phyloP scores from a whole-genome alignment of 345 rosid species.

The Citrus hindsii region DNA sequence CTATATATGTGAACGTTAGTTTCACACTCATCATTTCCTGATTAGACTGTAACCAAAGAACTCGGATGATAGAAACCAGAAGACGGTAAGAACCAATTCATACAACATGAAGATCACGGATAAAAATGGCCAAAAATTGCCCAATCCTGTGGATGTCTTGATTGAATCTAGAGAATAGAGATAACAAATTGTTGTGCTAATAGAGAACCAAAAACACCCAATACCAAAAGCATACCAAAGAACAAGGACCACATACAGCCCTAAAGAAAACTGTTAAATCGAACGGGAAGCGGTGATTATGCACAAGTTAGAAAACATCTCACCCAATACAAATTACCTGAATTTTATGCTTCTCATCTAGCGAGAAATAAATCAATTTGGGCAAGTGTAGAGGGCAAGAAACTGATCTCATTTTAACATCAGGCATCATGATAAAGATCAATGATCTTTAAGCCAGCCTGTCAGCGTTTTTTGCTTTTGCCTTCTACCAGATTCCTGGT shows the following conservation, averaged over 20 bases:
- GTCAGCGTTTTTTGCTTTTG: slow-evolving; percentile 32
- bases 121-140: background rate
- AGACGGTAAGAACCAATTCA: too few species aligned
- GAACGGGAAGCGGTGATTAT: background rate
- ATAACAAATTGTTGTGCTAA: background rate
- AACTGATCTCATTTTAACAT: background rate
- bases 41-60: too few species aligned
- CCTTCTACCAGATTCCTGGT: slow-evolving; percentile 33
- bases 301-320: background rate
- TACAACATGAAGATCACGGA: background rate
- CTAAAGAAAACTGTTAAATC: background rate
- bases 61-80: too few species aligned
- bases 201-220: background rate
- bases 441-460: background rate
- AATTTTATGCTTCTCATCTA: background rate
- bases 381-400: background rate
- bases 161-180: background rate
- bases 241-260: background rate
- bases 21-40: too few species aligned
- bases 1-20: too few species aligned
- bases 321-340: background rate
- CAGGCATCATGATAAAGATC: background rate
- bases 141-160: background rate
- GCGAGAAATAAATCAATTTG: background rate
- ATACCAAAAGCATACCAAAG: background rate